Percentiles rank a stretch among this genome's conserved stretches.
Conservation (phyloP, 2,329 filamentous ascomycete genomes). For the Ophiostoma triangulosporum region DNA sequence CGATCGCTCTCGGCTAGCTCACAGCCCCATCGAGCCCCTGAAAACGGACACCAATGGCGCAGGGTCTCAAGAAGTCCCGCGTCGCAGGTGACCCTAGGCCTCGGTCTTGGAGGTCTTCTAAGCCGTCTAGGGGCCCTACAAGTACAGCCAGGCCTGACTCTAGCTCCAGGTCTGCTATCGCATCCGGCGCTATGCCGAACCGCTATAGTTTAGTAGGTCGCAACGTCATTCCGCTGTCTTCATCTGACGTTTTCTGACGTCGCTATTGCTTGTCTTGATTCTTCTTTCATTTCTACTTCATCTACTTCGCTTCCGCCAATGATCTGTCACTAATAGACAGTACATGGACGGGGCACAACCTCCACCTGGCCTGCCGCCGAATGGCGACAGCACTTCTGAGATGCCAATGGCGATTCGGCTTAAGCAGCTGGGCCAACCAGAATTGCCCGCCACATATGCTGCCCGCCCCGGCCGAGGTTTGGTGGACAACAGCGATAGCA, state of each 20-base stretch:
- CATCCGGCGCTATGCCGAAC: neutral
- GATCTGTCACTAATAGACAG: conserved; percentile 11
- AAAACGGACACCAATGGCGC: conserved; percentile 1
- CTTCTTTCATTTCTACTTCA: neutral
- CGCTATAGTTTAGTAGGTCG: too few relatives aligned
- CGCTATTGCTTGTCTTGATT: neutral
- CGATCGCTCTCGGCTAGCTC: too few relatives aligned
- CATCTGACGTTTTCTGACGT: neutral
- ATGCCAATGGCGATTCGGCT: neutral
- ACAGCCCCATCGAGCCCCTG: neutral
- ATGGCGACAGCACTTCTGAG: neutral
- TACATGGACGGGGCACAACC: conserved; percentile 19
- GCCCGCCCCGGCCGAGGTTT: neutral
- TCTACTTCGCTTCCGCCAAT: neutral
- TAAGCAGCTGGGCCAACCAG: neutral
- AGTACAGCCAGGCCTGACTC: neutral
- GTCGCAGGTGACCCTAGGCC: neutral
- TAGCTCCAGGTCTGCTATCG: neutral
- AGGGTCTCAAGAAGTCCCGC: neutral
- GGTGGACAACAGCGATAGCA: neutral
- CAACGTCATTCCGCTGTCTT: neutral
- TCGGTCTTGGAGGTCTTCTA: neutral
- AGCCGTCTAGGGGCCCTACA: neutral
- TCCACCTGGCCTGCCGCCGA: neutral
- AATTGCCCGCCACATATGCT: neutral